phyloP scores from a whole-genome alignment of 2,329 filamentous ascomycete species.

The Paracoccidioides brasiliensis region DNA sequence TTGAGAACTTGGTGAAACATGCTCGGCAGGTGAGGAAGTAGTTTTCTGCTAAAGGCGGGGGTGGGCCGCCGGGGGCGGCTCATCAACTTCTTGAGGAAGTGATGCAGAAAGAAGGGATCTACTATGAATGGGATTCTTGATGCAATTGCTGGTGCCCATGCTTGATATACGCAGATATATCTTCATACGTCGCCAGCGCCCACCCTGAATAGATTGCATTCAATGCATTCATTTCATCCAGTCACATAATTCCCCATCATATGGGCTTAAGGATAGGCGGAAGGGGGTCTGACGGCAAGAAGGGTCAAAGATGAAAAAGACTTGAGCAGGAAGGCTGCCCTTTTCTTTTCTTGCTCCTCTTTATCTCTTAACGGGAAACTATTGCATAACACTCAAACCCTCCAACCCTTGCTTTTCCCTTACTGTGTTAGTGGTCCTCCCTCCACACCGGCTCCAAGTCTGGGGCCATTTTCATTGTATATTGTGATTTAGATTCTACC shows the following conservation, averaged over 20 bases:
- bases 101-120: not conserved
- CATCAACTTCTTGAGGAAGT: not conserved
- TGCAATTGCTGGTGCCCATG: not conserved
- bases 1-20: conserved; percentile 91
- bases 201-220: not conserved
- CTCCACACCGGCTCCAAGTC: too few relatives aligned
- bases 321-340: not conserved
- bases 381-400: too few relatives aligned
- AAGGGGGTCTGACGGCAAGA: too few relatives aligned
- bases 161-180: not conserved
- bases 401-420: not conserved
- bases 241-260: not conserved
- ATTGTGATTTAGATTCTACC: too few relatives aligned
- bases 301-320: not conserved
- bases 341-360: not conserved
- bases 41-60: too few relatives aligned
- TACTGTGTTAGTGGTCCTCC: not conserved
- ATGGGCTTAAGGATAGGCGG: too few relatives aligned
- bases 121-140: not conserved
- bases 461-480: too few relatives aligned
- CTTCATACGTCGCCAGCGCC: not conserved
- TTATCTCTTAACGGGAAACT: not conserved
- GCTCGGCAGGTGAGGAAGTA: conserved; percentile 71
- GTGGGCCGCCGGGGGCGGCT: too few relatives aligned
- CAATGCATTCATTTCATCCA: not conserved